These are phyloP conservation scores for Pulveroboletus frians DNA, from an alignment of 768 basidiomycete species.

Conservation along the genomic window DNA sequence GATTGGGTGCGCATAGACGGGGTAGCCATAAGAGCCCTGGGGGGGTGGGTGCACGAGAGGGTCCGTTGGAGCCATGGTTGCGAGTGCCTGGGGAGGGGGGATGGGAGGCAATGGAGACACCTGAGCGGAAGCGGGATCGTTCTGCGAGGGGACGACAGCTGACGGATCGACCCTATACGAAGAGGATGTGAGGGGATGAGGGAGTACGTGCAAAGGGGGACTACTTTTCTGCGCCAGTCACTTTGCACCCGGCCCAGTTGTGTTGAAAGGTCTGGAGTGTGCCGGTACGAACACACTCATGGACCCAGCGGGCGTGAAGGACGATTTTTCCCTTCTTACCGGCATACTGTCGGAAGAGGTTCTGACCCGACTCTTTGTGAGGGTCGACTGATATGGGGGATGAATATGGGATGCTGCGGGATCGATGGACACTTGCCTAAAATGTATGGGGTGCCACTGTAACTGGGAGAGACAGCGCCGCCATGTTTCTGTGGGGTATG, in stretches of 20 bases:
- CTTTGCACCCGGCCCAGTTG: constrained; percentile 79
- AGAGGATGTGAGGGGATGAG: neutral
- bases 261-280: constrained; percentile 68
- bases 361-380: constrained; percentile 73
- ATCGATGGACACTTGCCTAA: constrained; percentile 49
- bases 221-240: constrained; percentile 69
- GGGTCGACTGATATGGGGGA: constrained; percentile 56
- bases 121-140: constrained; percentile 23
- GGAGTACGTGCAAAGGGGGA: constrained; percentile 13
- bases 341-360: constrained; percentile 71
- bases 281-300: constrained; percentile 66
- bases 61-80: constrained; percentile 26
- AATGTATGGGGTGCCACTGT: constrained; percentile 76
- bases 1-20: constrained; percentile 39
- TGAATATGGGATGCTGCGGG: constrained; percentile 4
- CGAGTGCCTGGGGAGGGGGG: constrained; percentile 23
- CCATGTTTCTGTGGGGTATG: constrained; percentile 59
- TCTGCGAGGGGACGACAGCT: constrained; percentile 14
- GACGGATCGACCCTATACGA: constrained; percentile 24
- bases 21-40: constrained; percentile 26
- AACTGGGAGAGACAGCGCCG: constrained; percentile 65
- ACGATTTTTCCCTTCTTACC: constrained; percentile 78
- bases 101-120: constrained; percentile 24
- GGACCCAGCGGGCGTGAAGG: constrained; percentile 68
- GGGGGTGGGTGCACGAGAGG: constrained; percentile 30